phyloP scores from a whole-genome alignment of 768 basidiomycete species.

The Tulasnella sp. region DNA sequence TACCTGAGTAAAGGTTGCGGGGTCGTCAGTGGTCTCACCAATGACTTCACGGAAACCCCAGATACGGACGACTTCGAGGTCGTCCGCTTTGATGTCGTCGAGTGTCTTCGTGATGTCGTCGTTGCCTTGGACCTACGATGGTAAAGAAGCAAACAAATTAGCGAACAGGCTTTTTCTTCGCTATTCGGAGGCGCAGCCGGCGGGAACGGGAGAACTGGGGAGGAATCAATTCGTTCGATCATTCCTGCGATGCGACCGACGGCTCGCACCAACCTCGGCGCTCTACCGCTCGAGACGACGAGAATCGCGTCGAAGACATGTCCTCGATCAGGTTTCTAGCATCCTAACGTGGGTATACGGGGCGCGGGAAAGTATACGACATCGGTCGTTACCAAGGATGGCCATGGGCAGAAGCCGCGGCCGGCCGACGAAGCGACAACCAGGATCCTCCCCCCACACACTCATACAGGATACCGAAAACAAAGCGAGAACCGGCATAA shows the following conservation, averaged over 20 bases:
- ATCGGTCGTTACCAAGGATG: neutral
- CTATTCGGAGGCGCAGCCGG: neutral
- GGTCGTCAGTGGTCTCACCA: neutral
- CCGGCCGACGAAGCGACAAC: neutral
- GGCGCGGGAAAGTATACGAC: conserved; percentile 1
- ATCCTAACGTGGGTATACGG: neutral
- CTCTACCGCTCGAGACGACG: neutral
- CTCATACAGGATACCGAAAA: no score
- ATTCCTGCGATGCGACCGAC: neutral
- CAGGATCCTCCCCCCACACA: neutral
- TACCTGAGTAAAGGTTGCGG: conserved; percentile 20
- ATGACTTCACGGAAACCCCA: conserved; percentile 25
- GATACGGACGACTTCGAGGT: conserved; percentile 23
- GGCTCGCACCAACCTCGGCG: neutral
- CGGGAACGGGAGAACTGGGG: neutral
- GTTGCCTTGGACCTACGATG: conserved; percentile 11
- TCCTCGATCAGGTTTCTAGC: neutral
- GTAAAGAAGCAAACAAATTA: neutral
- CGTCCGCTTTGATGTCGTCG: neutral
- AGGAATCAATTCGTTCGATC: neutral
- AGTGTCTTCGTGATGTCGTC: conserved; percentile 25
- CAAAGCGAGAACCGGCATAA: neutral
- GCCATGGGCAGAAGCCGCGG: neutral
- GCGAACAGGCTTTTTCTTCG: neutral
- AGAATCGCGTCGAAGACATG: neutral